These are phyloP conservation scores for Trichoderma arundinaceum DNA, from an alignment of 2,329 filamentous ascomycete species.

Conservation along the genomic window DNA sequence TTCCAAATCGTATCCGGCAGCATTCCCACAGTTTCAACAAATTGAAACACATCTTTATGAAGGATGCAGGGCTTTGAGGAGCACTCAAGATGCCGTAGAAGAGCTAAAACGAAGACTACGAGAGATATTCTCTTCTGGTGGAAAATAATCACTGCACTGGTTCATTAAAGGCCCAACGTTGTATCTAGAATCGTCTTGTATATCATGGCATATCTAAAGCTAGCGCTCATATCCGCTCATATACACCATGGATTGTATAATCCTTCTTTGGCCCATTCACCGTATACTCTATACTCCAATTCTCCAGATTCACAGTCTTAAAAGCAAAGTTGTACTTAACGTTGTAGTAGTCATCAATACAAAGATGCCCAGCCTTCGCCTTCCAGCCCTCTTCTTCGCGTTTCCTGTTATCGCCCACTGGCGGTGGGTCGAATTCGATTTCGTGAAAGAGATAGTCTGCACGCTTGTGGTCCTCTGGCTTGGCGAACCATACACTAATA, in stretches of 20 bases:
- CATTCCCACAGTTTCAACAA: background rate
- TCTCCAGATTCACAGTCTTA: constrained; percentile 58
- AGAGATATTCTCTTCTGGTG: background rate
- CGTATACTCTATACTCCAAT: constrained; percentile 67
- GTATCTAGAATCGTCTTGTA: background rate
- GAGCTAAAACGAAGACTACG: background rate
- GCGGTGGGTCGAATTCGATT: constrained; percentile 62
- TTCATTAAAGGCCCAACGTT: background rate
- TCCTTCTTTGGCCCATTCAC: constrained; percentile 77
- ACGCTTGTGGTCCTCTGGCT: constrained; percentile 63
- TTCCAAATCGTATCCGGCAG: background rate
- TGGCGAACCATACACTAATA: constrained; percentile 76
- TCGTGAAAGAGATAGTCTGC: constrained; percentile 79
- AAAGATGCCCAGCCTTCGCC: constrained; percentile 72
- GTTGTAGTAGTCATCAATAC: constrained; percentile 73
- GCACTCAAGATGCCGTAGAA: background rate
- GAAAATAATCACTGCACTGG: background rate
- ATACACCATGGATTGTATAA: constrained; percentile 65
- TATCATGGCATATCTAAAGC: background rate
- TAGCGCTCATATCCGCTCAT: constrained; percentile 46
- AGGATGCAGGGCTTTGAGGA: background rate
- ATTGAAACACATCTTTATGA: constrained; percentile 11
- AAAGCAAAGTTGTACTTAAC: constrained; percentile 72
- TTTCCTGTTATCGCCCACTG: constrained; percentile 30
- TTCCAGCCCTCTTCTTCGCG: constrained; percentile 56